These are phyloP conservation scores for Thinopyrum elongatum DNA, from an alignment of 176 grass and related monocot species.

Conservation along the genomic window DNA sequence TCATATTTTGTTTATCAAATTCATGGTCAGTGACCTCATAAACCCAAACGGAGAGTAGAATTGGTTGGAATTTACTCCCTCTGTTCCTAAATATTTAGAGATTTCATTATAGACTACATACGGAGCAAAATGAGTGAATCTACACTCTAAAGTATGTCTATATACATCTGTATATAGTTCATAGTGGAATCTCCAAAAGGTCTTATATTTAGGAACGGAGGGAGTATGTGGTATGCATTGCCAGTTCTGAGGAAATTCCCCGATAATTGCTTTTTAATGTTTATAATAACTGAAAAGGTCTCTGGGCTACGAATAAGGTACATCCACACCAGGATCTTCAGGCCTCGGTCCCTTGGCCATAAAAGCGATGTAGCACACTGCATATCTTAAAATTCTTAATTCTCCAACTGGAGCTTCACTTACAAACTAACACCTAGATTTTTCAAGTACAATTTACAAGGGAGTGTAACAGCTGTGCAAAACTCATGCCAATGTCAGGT, in stretches of 20 bases:
- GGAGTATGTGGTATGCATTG: too few relatives aligned
- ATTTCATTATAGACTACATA: too few relatives aligned
- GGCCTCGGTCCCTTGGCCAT: background rate
- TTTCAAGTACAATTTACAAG: background rate
- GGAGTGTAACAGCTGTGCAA: background rate
- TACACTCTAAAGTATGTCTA: too few relatives aligned
- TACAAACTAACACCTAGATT: background rate
- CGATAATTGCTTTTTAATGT: background rate
- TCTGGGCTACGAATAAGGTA: background rate
- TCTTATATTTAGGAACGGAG: too few relatives aligned
- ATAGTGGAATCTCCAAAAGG: too few relatives aligned
- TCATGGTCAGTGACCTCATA: background rate
- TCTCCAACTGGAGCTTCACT: background rate
- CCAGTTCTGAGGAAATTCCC: background rate
- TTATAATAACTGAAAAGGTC: background rate
- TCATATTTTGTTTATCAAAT: background rate
- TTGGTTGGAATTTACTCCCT: background rate
- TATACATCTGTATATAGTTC: too few relatives aligned
- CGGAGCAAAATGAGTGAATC: too few relatives aligned
- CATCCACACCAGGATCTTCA: background rate
- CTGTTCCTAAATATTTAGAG: too few relatives aligned
- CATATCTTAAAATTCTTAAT: background rate
- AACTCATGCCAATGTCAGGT: background rate
- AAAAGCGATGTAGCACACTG: background rate
- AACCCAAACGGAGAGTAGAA: background rate